These are phyloP conservation scores for Mycogone perniciosa DNA, from an alignment of 2,329 filamentous ascomycete genomes.

Conservation along the genomic window DNA sequence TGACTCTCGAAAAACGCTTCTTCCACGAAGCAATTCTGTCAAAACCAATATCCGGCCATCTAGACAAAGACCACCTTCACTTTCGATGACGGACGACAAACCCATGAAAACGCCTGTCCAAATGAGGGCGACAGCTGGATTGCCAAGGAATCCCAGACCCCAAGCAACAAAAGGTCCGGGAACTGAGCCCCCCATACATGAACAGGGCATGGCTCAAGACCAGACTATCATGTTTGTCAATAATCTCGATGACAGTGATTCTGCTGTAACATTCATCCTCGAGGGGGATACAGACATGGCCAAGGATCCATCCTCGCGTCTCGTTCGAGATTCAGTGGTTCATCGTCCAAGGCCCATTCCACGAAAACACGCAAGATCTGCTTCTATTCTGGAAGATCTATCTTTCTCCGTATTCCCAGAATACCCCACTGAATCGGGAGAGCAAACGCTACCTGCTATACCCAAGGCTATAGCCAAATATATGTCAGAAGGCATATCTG, in stretches of 20 bases:
- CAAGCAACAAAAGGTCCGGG: constrained; percentile 16
- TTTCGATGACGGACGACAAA: constrained; percentile 16
- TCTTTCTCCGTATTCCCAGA: not conserved
- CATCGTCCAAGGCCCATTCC: constrained; percentile 52
- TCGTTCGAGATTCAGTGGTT: constrained; percentile 35
- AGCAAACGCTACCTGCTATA: not conserved
- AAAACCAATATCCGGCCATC: constrained; percentile 27
- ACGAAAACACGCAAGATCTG: constrained; percentile 34
- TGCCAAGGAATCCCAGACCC: constrained; percentile 43
- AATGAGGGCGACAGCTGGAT: constrained; percentile 38
- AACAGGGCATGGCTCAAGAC: constrained; percentile 24
- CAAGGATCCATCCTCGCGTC: not conserved
- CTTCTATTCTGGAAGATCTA: not conserved
- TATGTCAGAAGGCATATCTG: not conserved
- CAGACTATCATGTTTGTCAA: constrained; percentile 52
- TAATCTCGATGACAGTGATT: constrained; percentile 35
- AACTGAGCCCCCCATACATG: constrained; percentile 24
- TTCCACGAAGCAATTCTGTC: constrained; percentile 28
- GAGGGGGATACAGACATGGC: constrained; percentile 22
- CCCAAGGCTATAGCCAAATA: not conserved
- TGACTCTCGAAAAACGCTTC: constrained; percentile 15
- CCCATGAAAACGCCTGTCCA: constrained; percentile 33
- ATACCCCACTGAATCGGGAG: not conserved
- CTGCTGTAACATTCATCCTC: not conserved
- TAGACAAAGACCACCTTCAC: constrained; percentile 19